Evolutionary conservation across 2,329 filamentous ascomycete genomes (phyloP).

Genomic region (Penicillium sp.): DNA sequence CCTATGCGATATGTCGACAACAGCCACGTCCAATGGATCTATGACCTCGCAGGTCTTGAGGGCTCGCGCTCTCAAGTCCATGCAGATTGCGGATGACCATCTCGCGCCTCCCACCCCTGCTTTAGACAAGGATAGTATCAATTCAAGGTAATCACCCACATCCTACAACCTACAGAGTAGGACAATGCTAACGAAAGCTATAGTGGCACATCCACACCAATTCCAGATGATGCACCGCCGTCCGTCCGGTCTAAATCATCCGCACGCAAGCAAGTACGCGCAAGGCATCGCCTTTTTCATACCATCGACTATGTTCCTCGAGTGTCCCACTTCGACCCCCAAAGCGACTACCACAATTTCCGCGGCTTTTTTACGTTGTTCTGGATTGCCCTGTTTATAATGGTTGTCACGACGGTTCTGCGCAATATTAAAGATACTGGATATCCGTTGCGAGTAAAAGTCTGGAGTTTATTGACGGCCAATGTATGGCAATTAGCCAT

Average conservation of each 20-base stretch:
- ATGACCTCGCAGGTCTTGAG: conserved; percentile 13
- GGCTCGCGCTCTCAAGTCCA: conserved; percentile 10
- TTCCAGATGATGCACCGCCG: conserved; percentile 81
- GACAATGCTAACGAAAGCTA: conserved; percentile 2
- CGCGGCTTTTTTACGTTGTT: conserved; percentile 97
- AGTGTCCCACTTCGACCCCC: conserved; percentile 91
- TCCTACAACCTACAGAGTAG: not conserved
- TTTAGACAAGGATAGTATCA: conserved; percentile 3
- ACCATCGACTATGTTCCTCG: conserved; percentile 87
- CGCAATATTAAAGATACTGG: conserved; percentile 93
- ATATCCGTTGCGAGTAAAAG: conserved; percentile 75
- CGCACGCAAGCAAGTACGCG: conserved; percentile 77
- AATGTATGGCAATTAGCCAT: conserved; percentile 84
- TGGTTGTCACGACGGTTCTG: conserved; percentile 92
- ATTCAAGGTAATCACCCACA: not conserved
- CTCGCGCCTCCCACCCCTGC: not conserved
- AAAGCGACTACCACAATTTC: conserved; percentile 89
- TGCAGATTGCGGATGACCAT: conserved; percentile 10
- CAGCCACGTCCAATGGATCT: conserved; percentile 12
- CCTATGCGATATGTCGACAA: conserved; percentile 11
- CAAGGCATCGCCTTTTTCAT: conserved; percentile 81
- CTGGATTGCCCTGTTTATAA: conserved; percentile 94
- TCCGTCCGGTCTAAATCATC: conserved; percentile 82
- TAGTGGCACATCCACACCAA: conserved; percentile 13
- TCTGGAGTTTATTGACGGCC: conserved; percentile 82